These are phyloP conservation scores for Candida stauntonica DNA, from an alignment of 805 yeast species.

Conservation along the genomic window DNA sequence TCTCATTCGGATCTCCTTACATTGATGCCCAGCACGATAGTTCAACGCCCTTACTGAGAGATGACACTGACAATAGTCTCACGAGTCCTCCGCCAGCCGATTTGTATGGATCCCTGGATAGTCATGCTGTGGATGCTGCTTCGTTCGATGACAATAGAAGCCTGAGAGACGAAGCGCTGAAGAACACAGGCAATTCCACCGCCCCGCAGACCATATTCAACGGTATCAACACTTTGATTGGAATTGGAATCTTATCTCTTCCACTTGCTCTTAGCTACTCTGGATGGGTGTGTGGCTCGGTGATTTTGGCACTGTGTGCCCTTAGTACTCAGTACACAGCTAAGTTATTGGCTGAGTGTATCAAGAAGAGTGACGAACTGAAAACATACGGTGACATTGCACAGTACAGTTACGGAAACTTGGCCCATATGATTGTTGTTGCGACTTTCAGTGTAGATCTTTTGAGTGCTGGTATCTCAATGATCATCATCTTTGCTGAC, in stretches of 20 bases:
- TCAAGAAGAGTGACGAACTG: slow-evolving; percentile 35
- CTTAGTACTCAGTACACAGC: slow-evolving; percentile 52
- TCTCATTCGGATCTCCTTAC: slow-evolving; percentile 15
- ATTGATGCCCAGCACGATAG: slow-evolving; percentile 12
- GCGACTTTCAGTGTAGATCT: slow-evolving; percentile 51
- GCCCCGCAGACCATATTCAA: slow-evolving; percentile 74
- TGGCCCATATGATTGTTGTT: slow-evolving; percentile 41
- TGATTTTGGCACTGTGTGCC: slow-evolving; percentile 41
- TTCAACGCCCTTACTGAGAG: slow-evolving; percentile 9
- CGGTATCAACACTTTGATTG: slow-evolving; percentile 71
- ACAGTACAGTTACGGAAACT: slow-evolving; percentile 41
- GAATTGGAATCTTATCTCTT: slow-evolving; percentile 69
- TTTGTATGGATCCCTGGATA: slow-evolving; percentile 4
- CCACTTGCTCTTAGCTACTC: slow-evolving; percentile 66
- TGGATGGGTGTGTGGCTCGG: slow-evolving; percentile 58
- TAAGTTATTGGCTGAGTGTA: slow-evolving; percentile 45
- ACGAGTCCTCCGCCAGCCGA: not conserved
- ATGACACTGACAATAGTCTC: slow-evolving; percentile 2
- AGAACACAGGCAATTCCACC: slow-evolving; percentile 43
- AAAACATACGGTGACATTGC: slow-evolving; percentile 61
- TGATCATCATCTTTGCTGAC: slow-evolving; percentile 57
- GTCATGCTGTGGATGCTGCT: not conserved
- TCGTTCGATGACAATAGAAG: slow-evolving; percentile 15
- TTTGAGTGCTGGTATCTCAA: slow-evolving; percentile 55
- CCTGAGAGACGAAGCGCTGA: slow-evolving; percentile 13